Evolutionary conservation across 208 protist genomes (phyloP).

Genomic region (Herpetomonas samuelpessoai): DNA sequence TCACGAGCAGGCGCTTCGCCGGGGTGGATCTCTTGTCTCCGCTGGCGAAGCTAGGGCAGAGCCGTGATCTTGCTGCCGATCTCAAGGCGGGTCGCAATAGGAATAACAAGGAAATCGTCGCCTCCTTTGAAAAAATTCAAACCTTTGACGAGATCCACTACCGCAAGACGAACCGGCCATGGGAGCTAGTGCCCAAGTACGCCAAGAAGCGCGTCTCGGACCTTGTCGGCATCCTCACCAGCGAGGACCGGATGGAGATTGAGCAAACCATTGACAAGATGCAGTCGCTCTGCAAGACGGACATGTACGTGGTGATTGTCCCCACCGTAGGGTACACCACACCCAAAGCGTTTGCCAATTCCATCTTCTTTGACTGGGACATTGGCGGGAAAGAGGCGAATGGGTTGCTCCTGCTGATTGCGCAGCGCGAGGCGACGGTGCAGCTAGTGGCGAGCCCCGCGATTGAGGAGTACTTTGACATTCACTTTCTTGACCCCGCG

Average conservation of each 20-base stretch:
- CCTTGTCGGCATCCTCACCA: constrained; percentile 70
- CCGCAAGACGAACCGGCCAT: constrained; percentile 72
- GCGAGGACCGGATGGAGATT: constrained; percentile 87
- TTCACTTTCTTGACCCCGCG: constrained; percentile 59
- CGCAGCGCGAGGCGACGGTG: constrained; percentile 78
- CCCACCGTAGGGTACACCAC: constrained; percentile 85
- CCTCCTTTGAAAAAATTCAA: constrained; percentile 77
- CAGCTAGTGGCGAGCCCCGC: constrained; percentile 70
- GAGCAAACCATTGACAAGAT: constrained; percentile 86
- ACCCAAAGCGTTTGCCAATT: constrained; percentile 75
- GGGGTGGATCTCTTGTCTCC: constrained; percentile 75
- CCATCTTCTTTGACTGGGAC: constrained; percentile 84
- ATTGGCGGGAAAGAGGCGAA: constrained; percentile 76
- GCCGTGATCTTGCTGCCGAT: constrained; percentile 65
- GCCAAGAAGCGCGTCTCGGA: constrained; percentile 85
- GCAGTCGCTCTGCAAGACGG: constrained; percentile 75
- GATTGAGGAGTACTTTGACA: constrained; percentile 82
- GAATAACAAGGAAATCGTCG: constrained; percentile 81
- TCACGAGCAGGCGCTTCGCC: constrained; percentile 20
- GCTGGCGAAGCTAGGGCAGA: constrained; percentile 78
- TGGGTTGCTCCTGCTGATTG: constrained; percentile 76
- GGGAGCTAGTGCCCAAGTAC: constrained; percentile 79
- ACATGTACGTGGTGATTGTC: constrained; percentile 84
- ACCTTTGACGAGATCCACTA: constrained; percentile 88
- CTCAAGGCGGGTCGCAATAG: constrained; percentile 69